These are phyloP conservation scores for Allomyces arbusculus DNA, from an alignment of 192 early-diverging fungal species.

Conservation along the genomic window DNA sequence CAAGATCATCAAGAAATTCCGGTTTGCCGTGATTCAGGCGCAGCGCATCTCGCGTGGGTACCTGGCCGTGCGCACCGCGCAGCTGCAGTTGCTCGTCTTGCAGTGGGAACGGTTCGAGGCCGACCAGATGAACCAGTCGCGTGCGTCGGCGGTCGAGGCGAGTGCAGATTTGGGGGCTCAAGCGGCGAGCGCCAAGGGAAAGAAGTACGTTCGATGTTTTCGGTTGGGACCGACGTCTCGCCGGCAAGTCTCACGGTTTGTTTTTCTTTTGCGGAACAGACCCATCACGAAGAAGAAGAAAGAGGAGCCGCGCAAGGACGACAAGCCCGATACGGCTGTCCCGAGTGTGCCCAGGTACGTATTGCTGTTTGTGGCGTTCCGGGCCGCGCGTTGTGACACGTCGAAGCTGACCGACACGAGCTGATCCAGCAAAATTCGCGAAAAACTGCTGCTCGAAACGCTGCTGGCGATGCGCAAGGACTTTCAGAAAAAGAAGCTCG, in stretches of 20 bases:
- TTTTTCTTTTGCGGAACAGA: too few relatives aligned
- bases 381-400: too few relatives aligned
- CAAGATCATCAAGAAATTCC: background rate
- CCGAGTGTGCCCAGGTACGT: too few relatives aligned
- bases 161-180: too few relatives aligned
- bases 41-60: background rate
- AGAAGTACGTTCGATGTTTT: background rate
- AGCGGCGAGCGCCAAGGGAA: background rate
- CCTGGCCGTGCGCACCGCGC: background rate
- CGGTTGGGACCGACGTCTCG: too few relatives aligned
- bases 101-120: background rate
- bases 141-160: too few relatives aligned
- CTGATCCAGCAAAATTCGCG: background rate
- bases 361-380: too few relatives aligned
- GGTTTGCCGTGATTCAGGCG: background rate
- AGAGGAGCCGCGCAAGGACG: background rate
- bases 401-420: too few relatives aligned
- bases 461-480: background rate
- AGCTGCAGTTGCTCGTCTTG: background rate
- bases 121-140: background rate
- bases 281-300: background rate
- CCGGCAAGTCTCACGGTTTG: too few relatives aligned
- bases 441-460: background rate
- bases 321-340: background rate
- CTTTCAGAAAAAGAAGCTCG: background rate